phyloP scores from a whole-genome alignment of 2,329 filamentous ascomycete genomes.

The Sporothrix curviconia region DNA sequence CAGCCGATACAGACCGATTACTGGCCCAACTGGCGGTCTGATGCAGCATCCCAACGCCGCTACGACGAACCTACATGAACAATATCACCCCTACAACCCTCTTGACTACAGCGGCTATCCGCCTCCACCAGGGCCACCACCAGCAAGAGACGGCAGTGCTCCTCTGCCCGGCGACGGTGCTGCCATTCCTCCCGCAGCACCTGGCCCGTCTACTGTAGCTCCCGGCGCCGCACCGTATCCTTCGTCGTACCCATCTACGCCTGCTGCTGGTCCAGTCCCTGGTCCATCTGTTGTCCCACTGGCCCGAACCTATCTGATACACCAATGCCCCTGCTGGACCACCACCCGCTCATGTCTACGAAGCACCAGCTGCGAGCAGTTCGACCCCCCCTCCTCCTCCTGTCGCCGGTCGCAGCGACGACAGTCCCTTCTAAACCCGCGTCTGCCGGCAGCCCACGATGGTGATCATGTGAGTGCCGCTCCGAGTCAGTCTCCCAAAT shows the following conservation, averaged over 20 bases:
- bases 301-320: background rate
- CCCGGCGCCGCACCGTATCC: constrained; percentile 1
- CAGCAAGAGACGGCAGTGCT: constrained; percentile 19
- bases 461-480: constrained; percentile 20
- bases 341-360: constrained; percentile 14
- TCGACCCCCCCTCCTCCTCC: background rate
- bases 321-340: background rate
- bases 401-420: constrained; percentile 9
- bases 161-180: constrained; percentile 20
- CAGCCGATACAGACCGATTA: constrained; percentile 10
- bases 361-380: background rate
- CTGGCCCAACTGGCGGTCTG: constrained; percentile 22
- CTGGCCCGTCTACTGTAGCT: background rate
- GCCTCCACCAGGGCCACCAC: constrained; percentile 31
- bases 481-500: constrained; percentile 6
- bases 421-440: background rate
- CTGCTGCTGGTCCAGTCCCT: background rate
- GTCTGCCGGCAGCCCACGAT: background rate
- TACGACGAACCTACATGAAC: constrained; percentile 28
- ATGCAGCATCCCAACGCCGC: constrained; percentile 33
- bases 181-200: constrained; percentile 21
- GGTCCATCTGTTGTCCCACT: background rate
- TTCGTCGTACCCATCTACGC: background rate
- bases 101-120: constrained; percentile 37
- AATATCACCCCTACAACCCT: constrained; percentile 35